Conservation (phyloP, 2,329 filamentous ascomycete genomes). For the Ceratocystis alfenasii region DNA sequence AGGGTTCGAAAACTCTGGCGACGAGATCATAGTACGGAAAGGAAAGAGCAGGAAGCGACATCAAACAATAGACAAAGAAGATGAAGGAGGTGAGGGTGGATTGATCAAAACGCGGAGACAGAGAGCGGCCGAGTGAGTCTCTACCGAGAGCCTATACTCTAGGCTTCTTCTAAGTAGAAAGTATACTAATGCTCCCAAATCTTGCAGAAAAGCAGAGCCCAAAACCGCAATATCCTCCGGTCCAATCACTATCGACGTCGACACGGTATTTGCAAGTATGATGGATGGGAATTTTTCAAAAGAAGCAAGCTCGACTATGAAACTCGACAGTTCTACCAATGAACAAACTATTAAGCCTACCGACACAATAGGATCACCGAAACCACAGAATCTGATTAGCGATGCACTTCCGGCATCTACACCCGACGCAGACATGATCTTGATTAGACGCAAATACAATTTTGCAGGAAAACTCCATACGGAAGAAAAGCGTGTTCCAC, state of each 20-base stretch:
- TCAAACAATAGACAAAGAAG: conserved; percentile 37
- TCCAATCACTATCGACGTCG: conserved; percentile 58
- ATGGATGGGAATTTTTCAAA: conserved; percentile 31
- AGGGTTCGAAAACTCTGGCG: conserved; percentile 54
- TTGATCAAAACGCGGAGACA: conserved; percentile 63
- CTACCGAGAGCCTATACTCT: background rate
- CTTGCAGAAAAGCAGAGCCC: conserved; percentile 43
- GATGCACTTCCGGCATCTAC: background rate
- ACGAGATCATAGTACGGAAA: conserved; percentile 55
- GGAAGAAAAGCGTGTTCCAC: conserved; percentile 57
- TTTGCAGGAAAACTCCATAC: conserved; percentile 62
- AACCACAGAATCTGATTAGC: background rate
- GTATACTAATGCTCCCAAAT: conserved; percentile 20
- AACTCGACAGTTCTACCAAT: background rate
- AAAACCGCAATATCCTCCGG: conserved; percentile 41
- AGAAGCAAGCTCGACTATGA: conserved; percentile 14
- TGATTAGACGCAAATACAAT: conserved; percentile 60
- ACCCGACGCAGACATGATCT: conserved; percentile 37
- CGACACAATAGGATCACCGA: background rate
- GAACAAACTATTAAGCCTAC: background rate
- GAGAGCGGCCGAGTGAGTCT: conserved; percentile 48
- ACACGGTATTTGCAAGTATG: conserved; percentile 60
- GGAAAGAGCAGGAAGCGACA: conserved; percentile 41
- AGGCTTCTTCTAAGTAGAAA: background rate
- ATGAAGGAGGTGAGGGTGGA: conserved; percentile 48